Evolutionary conservation across 208 protist genomes (phyloP), one percentile per base, ranked within the genome.

Genomic region (Acanthamoeba lugdunensis): DNA sequence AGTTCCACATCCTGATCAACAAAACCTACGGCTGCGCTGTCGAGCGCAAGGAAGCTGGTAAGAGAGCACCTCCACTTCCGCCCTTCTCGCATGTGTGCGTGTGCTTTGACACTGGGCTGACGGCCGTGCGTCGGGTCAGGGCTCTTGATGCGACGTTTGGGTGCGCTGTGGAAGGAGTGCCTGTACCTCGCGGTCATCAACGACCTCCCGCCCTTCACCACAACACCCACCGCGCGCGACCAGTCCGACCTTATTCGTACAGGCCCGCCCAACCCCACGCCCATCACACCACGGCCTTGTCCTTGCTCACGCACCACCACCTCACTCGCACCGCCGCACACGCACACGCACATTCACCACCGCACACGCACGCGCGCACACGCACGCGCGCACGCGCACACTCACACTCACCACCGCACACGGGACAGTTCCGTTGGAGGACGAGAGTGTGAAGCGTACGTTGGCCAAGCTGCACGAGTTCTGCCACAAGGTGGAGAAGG

Each of bases 201-300:
- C 33, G 81, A 89, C 81, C 37, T 89, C 56, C 81, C 81, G 28
- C 41, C 81, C 25, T 89, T 89, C 56, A 67, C 71, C 18, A n/a
- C 71, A 30, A 33, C 14, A 7, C 81, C 81, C 11, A 89, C 81
- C 30, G 7, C 37, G 48, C 81, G 81, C 21, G 77, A 50, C 77
- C 16, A 8, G 37, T 56, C 37, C 30, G 48, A 85, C 30, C 5
- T 7, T 48, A 48, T 37, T 16, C 37, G 77, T 85, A 85, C 16
- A 1, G 9, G 77, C 16, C 8, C 48, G 37, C n/a, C 21, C 28
- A 82, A 82, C 28, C 41, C 28, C 73, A 82, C 18, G 58, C 58
- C 21, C 1, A 82, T 82, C 28, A 41, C 0, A 30, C 28, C 73
- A 52, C 82, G 16, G n/a, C 4, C 14, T 25, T 16, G 21, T 37